Evolutionary conservation across 73 alveolate species (phyloP), one percentile per base, ranked within the genome.

Genomic region (Stentor coeruleus): DNA sequence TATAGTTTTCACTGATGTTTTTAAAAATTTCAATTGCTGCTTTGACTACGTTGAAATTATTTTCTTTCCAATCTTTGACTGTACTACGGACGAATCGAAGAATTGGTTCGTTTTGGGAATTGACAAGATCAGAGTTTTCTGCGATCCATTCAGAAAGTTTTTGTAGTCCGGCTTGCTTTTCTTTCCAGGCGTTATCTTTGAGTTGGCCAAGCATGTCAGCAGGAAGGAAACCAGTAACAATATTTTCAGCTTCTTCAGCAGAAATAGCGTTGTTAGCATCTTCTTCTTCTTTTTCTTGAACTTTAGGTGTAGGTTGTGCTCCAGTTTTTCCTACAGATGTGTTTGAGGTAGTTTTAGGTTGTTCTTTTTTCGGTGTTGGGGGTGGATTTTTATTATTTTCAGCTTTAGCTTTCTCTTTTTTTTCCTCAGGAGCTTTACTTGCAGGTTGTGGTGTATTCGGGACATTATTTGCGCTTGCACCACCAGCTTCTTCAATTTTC

Each of bases 11-110:
- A 36, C 85, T 87, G 26, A 88, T 81, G n/a, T 41, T 42, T 66
- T 37, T 20, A 35, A 4, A 15, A 60, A 92, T 77, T 55, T 82
- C 77, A 42, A 91, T 57, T n/a, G 93, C 88, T 58, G 93, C 99
- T 84, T 94, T 94, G 76, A 85, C 81, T 66, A 95, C 58, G 79
- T 95, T 95, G 76, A 95, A 74, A 87, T 95, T 95, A 26, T 94
- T 84, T 86, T 95, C 99, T 87, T 95, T 95, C 89, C 89, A 95
- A 66, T 95, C 97, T 86, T 95, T 95, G 81, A 89, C 84, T 82
- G 91, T 93, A 4, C 85, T 74, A n/a, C 30, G n/a, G 15, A 2
- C 72, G 33, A 39, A 75, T n/a, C 83, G 59, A 20, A 75, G n/a
- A 3, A 75, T 75, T 33, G 72, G 40, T 33, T 75, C 83, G 58